Evolutionary conservation across 225 moss, liverwort and hornwort species (phyloP).

Genomic region (Polytrichum formosum): DNA sequence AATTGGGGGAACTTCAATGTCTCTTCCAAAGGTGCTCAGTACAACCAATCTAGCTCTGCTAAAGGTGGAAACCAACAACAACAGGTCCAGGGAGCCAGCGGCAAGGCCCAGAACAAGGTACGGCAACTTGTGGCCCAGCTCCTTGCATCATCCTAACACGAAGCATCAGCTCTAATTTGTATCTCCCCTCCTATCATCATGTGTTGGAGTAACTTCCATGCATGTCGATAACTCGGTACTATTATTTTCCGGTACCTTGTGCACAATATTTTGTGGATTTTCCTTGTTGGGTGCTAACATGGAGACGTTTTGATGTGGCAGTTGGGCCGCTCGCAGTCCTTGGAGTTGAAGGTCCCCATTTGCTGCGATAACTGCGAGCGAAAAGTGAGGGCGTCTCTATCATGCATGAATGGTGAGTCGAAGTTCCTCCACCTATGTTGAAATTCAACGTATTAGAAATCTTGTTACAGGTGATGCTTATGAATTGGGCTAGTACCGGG

Average conservation of each 20-base stretch:
- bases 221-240: no score
- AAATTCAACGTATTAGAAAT: background rate
- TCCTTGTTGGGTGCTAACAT: background rate
- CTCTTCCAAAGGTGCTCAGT: background rate
- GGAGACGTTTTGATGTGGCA: slow-evolving; percentile 5
- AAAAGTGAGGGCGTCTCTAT: slow-evolving; percentile 35
- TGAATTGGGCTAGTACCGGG: background rate
- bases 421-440: background rate
- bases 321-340: slow-evolving; percentile 35
- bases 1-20: slow-evolving; percentile 11
- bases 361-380: slow-evolving; percentile 52
- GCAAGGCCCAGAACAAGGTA: background rate
- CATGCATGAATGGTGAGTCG: slow-evolving; percentile 30
- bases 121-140: no score
- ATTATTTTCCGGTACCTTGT: no score
- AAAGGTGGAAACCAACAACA: background rate
- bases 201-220: no score
- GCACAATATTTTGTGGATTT: no score
- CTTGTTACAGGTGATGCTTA: background rate
- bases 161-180: no score
- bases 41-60: background rate
- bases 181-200: no score
- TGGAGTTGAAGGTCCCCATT: slow-evolving; percentile 41
- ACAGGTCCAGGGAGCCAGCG: background rate
- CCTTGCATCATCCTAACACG: no score